Evolutionary conservation across 805 yeast genomes (phyloP), one percentile per base, ranked within the genome.

Genomic region (Priceomyces medius): DNA sequence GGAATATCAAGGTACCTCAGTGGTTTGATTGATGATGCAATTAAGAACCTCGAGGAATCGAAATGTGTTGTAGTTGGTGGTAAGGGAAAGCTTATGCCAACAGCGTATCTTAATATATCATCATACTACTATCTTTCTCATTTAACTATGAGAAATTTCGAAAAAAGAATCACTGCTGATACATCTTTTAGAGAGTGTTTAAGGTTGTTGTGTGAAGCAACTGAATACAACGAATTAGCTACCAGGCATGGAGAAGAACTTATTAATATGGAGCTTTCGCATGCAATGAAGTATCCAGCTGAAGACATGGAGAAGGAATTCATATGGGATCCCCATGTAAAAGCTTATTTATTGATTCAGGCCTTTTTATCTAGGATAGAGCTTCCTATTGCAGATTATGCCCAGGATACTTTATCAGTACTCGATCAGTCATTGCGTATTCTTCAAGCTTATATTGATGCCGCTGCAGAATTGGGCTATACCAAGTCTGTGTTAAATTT

Each of bases 121-220:
- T 88, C 97, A 2, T 93, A 85, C 64, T 93, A 93, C 63, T 93
- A 93, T 67, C 73, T 93, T 53, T 88, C 97, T 1, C 98, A 93
- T 63, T 80, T 80, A 59, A 90, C 98, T 0, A 79, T 93, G 47
- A 73, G 97, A 44, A 78, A 75, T 42, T 68, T 91, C 40, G 64
- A 88, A 43, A 67, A 66, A 12, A 77, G 77, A 40, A 73, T 86
- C 13, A 58, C 59, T 24, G 65, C 65, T 6, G 81, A 58, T 8
- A 58, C 64, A 37, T 45, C 74, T 3, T 80, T 85, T 53, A 65
- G 89, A 58, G 78, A 80, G 39, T 77, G 90, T 69, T 58, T 93
- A 63, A 64, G 68, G 45, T 65, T 80, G 58, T 60, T 71, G 45
- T 78, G 84, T 37, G 76, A 76, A 45, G 86, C 91, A 0, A 66